Evolutionary conservation across 139 green algal genomes (phyloP).

Genomic region (Astrephomene gubernaculifera): DNA sequence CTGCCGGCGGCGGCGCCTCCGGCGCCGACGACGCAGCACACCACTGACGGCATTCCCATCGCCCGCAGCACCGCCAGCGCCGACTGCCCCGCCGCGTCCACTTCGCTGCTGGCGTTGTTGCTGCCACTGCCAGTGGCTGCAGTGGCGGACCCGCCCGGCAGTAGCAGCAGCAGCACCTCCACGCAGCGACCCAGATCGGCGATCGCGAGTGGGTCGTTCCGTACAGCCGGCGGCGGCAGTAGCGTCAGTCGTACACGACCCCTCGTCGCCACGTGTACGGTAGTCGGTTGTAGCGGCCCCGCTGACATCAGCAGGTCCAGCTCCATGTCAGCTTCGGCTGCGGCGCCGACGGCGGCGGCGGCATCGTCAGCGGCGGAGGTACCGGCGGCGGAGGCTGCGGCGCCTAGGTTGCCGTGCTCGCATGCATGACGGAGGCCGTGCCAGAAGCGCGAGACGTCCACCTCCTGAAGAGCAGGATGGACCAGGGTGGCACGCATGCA

Average conservation of each 20-base stretch:
- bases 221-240: conserved; percentile 70
- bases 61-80: conserved; percentile 77
- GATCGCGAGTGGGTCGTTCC: conserved; percentile 71
- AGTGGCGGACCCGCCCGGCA: conserved; percentile 55
- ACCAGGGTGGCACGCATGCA: too few relatives aligned
- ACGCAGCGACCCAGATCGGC: conserved; percentile 70
- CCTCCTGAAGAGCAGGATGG: too few relatives aligned
- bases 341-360: not conserved
- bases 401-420: not conserved
- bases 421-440: conserved; percentile 54
- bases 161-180: conserved; percentile 76
- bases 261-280: conserved; percentile 55
- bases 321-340: conserved; percentile 17
- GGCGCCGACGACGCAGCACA: conserved; percentile 45
- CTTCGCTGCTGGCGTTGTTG: not conserved
- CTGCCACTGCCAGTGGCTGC: not conserved
- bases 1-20: not conserved
- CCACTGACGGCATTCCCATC: conserved; percentile 76
- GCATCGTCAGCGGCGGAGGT: not conserved
- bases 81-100: conserved; percentile 66
- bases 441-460: conserved; percentile 65
- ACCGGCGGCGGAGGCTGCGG: not conserved
- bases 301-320: conserved; percentile 32
- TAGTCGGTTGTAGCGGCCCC: conserved; percentile 37
- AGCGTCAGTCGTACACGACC: conserved; percentile 70